phyloP scores from a whole-genome alignment of 1,284 basidiomycete species.

The Leccinum subrobustum region DNA sequence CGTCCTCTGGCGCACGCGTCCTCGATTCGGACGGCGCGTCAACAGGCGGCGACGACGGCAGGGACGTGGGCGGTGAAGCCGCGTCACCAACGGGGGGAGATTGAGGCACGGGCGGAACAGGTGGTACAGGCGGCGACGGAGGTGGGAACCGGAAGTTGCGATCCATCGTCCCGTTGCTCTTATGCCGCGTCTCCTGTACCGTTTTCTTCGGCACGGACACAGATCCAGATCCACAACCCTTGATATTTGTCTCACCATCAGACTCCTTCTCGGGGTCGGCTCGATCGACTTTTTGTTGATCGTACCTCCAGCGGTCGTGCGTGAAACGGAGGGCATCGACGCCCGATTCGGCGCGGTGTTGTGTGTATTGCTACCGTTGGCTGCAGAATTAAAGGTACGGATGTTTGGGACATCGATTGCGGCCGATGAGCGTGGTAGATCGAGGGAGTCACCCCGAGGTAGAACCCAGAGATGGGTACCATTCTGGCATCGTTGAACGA shows the following conservation, averaged over 20 bases:
- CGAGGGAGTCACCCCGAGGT: constrained; percentile 68
- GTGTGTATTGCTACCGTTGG: constrained; percentile 37
- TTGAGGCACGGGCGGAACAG: background rate
- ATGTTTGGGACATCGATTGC: constrained; percentile 73
- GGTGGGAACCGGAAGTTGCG: constrained; percentile 73
- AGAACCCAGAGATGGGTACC: constrained; percentile 81
- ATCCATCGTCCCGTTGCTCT: constrained; percentile 69
- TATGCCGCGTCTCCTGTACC: constrained; percentile 37
- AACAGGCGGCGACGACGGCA: constrained; percentile 22
- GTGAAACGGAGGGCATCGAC: constrained; percentile 25
- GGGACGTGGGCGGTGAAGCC: constrained; percentile 2
- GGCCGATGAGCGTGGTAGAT: constrained; percentile 50
- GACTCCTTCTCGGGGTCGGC: constrained; percentile 52
- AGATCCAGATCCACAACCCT: background rate
- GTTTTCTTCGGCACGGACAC: constrained; percentile 12
- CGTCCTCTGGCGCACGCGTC: background rate
- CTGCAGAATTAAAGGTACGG: constrained; percentile 40
- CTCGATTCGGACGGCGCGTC: background rate
- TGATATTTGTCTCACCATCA: constrained; percentile 26
- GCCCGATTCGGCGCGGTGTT: constrained; percentile 33
- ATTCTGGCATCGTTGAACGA: constrained; percentile 51
- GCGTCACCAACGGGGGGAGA: background rate
- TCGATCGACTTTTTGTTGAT: constrained; percentile 35
- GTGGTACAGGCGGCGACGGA: constrained; percentile 22
- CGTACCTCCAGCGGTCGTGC: constrained; percentile 7